Percentiles rank a stretch among this genome's conserved stretches.
These are phyloP conservation scores for Microdochium trichocladiopsis DNA, from an alignment of 2,329 filamentous ascomycete species.

Conservation along the genomic window DNA sequence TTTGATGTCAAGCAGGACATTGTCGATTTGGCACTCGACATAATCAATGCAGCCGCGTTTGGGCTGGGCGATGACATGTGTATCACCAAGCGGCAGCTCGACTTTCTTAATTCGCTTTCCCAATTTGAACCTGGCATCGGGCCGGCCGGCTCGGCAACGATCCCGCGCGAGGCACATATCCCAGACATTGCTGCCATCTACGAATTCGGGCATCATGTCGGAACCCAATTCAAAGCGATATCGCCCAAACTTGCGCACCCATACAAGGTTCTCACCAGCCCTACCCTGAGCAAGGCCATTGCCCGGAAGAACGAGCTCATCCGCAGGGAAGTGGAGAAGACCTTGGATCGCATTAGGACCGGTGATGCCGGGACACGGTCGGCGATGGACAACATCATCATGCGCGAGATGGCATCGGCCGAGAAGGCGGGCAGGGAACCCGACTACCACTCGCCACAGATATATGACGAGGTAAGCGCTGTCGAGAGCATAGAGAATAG, in stretches of 20 bases:
- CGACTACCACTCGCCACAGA: constrained; percentile 17
- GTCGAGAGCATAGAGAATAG: too few relatives aligned
- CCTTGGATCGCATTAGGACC: constrained; percentile 8
- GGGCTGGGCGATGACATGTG: constrained; percentile 12
- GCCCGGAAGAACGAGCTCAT: constrained; percentile 11
- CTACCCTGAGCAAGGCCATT: constrained; percentile 4
- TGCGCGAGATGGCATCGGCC: constrained; percentile 20
- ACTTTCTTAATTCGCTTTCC: constrained; percentile 2
- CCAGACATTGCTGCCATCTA: constrained; percentile 9
- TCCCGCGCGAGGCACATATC: constrained; percentile 7
- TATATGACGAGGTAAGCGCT: constrained; percentile 27
- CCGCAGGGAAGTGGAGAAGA: constrained; percentile 11
- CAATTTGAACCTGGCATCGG: background rate
- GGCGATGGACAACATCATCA: constrained; percentile 23
- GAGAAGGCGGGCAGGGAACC: constrained; percentile 19
- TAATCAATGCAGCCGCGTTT: constrained; percentile 26
- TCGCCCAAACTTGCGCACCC: constrained; percentile 6
- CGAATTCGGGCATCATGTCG: constrained; percentile 6
- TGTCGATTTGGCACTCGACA: constrained; percentile 22
- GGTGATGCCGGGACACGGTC: constrained; percentile 9
- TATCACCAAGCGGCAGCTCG: constrained; percentile 6
- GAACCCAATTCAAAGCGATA: constrained; percentile 7
- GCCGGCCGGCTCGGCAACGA: constrained; percentile 6
- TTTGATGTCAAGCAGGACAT: constrained; percentile 25
- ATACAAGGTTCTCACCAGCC: constrained; percentile 5